These are phyloP conservation scores for Begonia peltatifolia DNA, from an alignment of 306 rosid species.

Conservation along the genomic window DNA sequence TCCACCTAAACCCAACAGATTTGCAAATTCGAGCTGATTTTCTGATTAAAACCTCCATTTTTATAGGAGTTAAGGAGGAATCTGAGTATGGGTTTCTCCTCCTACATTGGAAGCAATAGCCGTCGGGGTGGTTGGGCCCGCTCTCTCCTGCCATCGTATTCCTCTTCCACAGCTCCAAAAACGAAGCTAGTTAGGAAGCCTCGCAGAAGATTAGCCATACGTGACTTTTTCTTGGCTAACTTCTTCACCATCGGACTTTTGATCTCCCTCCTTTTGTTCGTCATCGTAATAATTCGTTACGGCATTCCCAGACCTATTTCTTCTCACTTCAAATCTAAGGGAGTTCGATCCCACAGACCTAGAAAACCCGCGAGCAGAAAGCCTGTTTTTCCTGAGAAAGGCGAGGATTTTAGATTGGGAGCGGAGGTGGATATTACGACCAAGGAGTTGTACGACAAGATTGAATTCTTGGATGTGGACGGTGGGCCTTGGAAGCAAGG, in stretches of 20 bases:
- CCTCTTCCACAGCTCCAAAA: slow-evolving; percentile 36
- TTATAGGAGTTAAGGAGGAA: neutral
- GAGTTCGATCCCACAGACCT: neutral
- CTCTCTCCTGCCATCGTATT: slow-evolving; percentile 7
- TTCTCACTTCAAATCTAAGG: neutral
- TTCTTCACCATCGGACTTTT: slow-evolving; percentile 70
- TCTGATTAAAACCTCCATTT: neutral
- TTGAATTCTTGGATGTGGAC: slow-evolving; percentile 65
- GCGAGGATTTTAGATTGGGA: neutral
- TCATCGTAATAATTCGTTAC: slow-evolving; percentile 48
- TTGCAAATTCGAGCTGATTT: neutral
- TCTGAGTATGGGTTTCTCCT: neutral
- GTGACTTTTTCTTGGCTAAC: slow-evolving; percentile 57
- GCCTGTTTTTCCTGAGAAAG: slow-evolving; percentile 1
- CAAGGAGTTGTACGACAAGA: slow-evolving; percentile 63
- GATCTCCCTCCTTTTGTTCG: slow-evolving; percentile 42
- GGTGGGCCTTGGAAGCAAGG: slow-evolving; percentile 99
- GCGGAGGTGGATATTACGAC: slow-evolving; percentile 73
- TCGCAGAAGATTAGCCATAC: slow-evolving; percentile 37
- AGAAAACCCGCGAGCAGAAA: neutral
- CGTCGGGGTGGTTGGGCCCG: slow-evolving; percentile 1
- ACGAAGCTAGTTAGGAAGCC: slow-evolving; percentile 47
- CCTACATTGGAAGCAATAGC: neutral
- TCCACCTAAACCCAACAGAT: neutral
- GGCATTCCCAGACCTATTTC: slow-evolving; percentile 67